Percentiles rank a stretch among this genome's conserved stretches.
phyloP scores from a whole-genome alignment of 805 yeast genomes.

The Phaffomyces opuntiae region DNA sequence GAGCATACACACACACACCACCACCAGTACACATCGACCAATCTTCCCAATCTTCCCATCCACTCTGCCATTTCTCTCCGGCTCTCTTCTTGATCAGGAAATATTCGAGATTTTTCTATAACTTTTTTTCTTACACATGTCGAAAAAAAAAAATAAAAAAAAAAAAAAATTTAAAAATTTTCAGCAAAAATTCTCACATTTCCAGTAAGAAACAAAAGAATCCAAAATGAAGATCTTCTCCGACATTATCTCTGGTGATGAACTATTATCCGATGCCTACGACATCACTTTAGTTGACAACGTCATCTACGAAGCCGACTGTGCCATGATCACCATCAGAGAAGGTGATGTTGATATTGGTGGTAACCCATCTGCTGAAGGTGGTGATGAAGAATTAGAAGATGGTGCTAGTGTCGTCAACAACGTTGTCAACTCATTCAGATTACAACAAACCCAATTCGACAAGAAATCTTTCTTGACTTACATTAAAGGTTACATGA shows the following conservation, averaged over 20 bases:
- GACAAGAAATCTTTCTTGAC: constrained; percentile 97
- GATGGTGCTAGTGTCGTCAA: constrained; percentile 87
- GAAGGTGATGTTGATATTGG: constrained; percentile 97
- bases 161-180: too few species aligned
- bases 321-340: constrained; percentile 83
- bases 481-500: constrained; percentile 99
- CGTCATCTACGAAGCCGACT: constrained; percentile 95
- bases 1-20: too few species aligned
- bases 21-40: too few species aligned
- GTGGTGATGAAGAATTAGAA: constrained; percentile 69
- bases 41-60: too few species aligned
- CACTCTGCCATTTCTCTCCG: too few species aligned
- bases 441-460: constrained; percentile 90
- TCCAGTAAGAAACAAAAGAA: too few species aligned
- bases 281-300: constrained; percentile 80
- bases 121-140: too few species aligned
- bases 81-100: too few species aligned
- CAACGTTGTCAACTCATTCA: constrained; percentile 98
- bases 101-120: too few species aligned
- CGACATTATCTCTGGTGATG: constrained; percentile 92
- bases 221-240: too few species aligned
- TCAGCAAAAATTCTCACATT: too few species aligned
- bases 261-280: constrained; percentile 95
- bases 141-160: too few species aligned
- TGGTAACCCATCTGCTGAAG: constrained; percentile 99